phyloP scores from a whole-genome alignment of 371 early-diverging fungal species.

The Lichtheimia ornata region DNA sequence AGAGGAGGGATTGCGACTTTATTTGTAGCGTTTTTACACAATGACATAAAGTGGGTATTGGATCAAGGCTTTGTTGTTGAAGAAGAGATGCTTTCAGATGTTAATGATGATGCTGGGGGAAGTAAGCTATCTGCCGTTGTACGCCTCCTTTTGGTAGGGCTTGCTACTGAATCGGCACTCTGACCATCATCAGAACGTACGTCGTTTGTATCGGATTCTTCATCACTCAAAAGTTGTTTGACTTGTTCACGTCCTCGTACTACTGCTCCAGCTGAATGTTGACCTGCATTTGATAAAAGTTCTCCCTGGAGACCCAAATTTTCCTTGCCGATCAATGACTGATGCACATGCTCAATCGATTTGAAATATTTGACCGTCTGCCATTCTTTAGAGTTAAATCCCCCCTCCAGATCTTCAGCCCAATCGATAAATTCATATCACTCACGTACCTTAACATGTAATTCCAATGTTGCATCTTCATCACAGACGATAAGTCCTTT shows the following conservation, averaged over 20 bases:
- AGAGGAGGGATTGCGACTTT: too few species aligned
- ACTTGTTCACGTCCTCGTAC: conserved; percentile 12
- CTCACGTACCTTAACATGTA: conserved; percentile 81
- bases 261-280: not conserved
- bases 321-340: conserved; percentile 76
- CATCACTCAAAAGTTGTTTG: conserved; percentile 12
- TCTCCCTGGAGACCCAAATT: conserved; percentile 78
- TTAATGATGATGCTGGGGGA: too few species aligned
- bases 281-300: conserved; percentile 5
- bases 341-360: conserved; percentile 86
- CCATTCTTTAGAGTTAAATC: not conserved
- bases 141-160: conserved; percentile 13
- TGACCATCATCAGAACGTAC: not conserved
- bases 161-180: conserved; percentile 3
- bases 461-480: conserved; percentile 87
- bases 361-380: conserved; percentile 86
- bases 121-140: conserved; percentile 10
- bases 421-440: conserved; percentile 85
- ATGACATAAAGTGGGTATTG: too few species aligned
- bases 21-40: too few species aligned
- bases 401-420: conserved; percentile 41
- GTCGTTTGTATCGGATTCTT: conserved; percentile 10
- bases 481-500: conserved; percentile 87
- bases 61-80: too few species aligned
- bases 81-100: too few species aligned